Evolutionary conservation across 129 eudicot species (phyloP).

Genomic region (Pulicaria dysenterica): DNA sequence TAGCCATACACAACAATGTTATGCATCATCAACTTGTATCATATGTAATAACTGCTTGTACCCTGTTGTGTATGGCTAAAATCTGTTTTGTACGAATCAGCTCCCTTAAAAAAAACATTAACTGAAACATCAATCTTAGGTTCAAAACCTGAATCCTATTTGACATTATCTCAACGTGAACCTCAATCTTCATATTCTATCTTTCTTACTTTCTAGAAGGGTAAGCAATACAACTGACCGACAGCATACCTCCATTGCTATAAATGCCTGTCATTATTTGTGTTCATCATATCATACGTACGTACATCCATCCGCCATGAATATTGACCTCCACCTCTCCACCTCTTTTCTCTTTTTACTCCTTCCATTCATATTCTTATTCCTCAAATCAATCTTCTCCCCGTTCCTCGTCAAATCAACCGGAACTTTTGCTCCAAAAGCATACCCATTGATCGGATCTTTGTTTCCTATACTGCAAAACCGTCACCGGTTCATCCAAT

Average conservation of each 20-base stretch:
- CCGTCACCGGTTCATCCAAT: constrained; percentile 40
- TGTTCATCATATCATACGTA: background rate
- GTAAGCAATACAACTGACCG: too few species aligned
- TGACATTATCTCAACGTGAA: too few species aligned
- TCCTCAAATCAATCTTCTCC: constrained; percentile 23
- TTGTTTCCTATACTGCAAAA: constrained; percentile 37
- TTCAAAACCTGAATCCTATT: too few species aligned
- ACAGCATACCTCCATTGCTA: background rate
- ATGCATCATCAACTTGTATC: too few species aligned
- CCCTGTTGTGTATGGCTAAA: too few species aligned
- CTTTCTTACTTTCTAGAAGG: too few species aligned
- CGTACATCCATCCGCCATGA: constrained; percentile 28
- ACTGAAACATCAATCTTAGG: too few species aligned
- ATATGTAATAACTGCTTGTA: too few species aligned
- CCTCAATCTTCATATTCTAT: too few species aligned
- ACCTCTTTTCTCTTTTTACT: constrained; percentile 32
- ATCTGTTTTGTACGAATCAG: too few species aligned
- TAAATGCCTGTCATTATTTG: background rate
- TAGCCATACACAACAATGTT: too few species aligned
- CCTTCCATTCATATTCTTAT: constrained; percentile 18
- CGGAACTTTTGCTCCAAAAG: constrained; percentile 5
- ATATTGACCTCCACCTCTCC: constrained; percentile 39
- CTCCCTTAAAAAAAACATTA: too few species aligned
- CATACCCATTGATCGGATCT: constrained; percentile 64
- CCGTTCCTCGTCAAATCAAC: constrained; percentile 10